phyloP scores from a whole-genome alignment of 805 yeast species.

The Candida tallmaniae region DNA sequence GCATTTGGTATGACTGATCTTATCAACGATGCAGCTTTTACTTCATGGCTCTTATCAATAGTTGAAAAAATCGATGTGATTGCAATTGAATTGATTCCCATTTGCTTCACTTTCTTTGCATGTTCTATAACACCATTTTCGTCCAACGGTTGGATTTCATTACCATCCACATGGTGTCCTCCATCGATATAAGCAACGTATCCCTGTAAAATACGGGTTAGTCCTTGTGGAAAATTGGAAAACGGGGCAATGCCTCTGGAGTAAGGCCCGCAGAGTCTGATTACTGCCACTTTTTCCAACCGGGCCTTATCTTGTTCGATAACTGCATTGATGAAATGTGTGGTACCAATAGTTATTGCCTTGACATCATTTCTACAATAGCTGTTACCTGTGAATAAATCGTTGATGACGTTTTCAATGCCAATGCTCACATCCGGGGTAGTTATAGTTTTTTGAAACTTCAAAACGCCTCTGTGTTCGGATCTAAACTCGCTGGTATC shows the following conservation, averaged over 20 bases:
- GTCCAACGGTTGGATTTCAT: constrained; percentile 27
- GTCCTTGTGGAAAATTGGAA: constrained; percentile 41
- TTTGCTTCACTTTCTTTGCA: constrained; percentile 23
- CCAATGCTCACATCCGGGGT: constrained; percentile 43
- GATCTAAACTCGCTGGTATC: constrained; percentile 27
- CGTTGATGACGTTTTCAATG: constrained; percentile 31
- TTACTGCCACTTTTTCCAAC: constrained; percentile 41
- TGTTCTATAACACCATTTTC: constrained; percentile 25
- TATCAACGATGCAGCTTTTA: constrained; percentile 27
- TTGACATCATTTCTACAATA: constrained; percentile 27
- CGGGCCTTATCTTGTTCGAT: constrained; percentile 41
- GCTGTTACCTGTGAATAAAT: constrained; percentile 21
- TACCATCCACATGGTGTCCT: constrained; percentile 42
- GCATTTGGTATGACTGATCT: constrained; percentile 16
- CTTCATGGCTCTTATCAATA: constrained; percentile 36
- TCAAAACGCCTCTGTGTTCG: constrained; percentile 28
- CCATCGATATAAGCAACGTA: constrained; percentile 35
- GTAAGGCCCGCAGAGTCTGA: constrained; percentile 44
- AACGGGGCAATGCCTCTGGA: constrained; percentile 36
- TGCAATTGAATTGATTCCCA: constrained; percentile 34
- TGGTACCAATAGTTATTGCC: constrained; percentile 48
- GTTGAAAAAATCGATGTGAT: constrained; percentile 40
- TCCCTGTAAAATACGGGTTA: constrained; percentile 29
- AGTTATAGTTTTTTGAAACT: constrained; percentile 42
- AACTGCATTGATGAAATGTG: constrained; percentile 49